A percentile compares a stretch with the other conserved stretches of the same genome.
phyloP scores from a whole-genome alignment of 2,329 filamentous ascomycete genomes.

The Penicillium sp. region DNA sequence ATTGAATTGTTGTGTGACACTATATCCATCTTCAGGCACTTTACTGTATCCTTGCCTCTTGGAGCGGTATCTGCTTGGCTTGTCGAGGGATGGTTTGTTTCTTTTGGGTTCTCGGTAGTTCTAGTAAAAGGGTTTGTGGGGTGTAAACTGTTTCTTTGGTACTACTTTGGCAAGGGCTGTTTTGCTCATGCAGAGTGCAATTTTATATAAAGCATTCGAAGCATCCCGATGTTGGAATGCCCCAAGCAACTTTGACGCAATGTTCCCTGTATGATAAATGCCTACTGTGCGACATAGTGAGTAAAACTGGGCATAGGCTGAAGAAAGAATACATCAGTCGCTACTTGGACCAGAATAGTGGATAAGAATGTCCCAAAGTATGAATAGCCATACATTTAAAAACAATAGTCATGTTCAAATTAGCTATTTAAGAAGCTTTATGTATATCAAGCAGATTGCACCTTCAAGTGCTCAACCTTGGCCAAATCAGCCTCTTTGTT shows the following conservation, averaged over 20 bases:
- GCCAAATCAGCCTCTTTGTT: slow-evolving; percentile 22
- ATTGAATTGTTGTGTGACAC: slow-evolving; percentile 18
- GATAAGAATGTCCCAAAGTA: not conserved
- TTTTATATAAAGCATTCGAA: not conserved
- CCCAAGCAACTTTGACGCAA: too few relatives aligned
- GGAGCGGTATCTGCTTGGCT: not conserved
- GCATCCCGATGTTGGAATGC: too few relatives aligned
- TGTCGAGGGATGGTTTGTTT: not conserved
- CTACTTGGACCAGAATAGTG: not conserved
- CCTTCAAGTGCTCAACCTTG: slow-evolving; percentile 15
- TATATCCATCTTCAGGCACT: not conserved
- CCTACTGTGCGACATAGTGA: too few relatives aligned
- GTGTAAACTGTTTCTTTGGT: not conserved
- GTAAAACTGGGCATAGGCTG: too few relatives aligned
- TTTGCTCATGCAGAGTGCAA: not conserved
- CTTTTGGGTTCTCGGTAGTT: not conserved
- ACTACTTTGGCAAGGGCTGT: not conserved
- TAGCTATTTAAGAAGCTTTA: not conserved
- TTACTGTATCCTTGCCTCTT: slow-evolving; percentile 1
- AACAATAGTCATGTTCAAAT: not conserved
- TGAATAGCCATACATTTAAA: too few relatives aligned
- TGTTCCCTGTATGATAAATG: too few relatives aligned
- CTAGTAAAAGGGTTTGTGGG: not conserved
- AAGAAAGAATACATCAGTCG: not conserved
- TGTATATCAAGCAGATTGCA: not conserved